Evolutionary conservation across 495 filamentous ascomycete genomes (phyloP).

Genomic region (Neurospora sp.): DNA sequence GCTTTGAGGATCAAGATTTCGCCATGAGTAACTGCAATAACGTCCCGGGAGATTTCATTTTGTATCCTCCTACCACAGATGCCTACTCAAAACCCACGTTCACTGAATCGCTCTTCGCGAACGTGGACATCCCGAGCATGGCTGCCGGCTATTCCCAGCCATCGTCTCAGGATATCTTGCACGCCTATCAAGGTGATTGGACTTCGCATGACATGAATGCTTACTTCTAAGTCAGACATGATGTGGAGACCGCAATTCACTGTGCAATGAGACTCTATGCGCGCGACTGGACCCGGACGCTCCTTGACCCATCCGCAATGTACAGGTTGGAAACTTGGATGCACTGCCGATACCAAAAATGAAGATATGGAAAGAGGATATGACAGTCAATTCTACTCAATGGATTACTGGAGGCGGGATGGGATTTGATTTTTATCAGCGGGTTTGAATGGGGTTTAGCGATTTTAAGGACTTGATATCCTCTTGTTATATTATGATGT

Average conservation of each 20-base stretch:
- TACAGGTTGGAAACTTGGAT: neutral
- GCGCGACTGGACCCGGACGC: neutral
- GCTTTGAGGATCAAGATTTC: constrained; percentile 33
- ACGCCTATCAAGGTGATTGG: constrained; percentile 32
- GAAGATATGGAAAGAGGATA: neutral
- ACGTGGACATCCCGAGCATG: constrained; percentile 25
- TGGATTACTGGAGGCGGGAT: neutral
- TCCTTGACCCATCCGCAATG: neutral
- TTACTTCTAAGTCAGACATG: constrained; percentile 9
- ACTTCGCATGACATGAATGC: constrained; percentile 22
- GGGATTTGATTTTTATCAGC: neutral
- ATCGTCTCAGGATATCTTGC: constrained; percentile 29
- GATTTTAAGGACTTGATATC: neutral
- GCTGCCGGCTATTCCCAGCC: constrained; percentile 29
- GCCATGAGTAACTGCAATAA: constrained; percentile 10
- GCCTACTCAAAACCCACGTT: constrained; percentile 21
- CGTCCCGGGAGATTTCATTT: constrained; percentile 21
- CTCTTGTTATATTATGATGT: neutral
- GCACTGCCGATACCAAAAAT: neutral
- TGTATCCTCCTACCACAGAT: constrained; percentile 14
- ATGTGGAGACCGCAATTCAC: neutral
- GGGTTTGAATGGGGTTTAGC: neutral
- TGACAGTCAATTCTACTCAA: neutral
- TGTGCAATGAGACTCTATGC: neutral
- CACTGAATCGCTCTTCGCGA: constrained; percentile 26